Percentiles rank a stretch among this genome's conserved stretches.
Conservation (phyloP, 371 early-diverging fungal species). For the Mucor sp. region DNA sequence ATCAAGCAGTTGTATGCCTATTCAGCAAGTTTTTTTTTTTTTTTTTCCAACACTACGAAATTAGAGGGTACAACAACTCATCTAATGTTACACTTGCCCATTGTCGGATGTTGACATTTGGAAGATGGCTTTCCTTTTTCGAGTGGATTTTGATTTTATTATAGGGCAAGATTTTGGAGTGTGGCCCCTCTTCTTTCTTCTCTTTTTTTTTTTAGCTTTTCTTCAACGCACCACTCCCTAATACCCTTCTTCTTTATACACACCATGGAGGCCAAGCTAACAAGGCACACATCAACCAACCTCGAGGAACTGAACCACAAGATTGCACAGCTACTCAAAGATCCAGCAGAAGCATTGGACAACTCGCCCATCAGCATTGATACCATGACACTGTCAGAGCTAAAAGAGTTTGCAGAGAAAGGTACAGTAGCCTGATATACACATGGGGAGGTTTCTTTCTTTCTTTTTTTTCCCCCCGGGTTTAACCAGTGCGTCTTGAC, state of each 20-base stretch:
- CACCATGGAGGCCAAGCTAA: conserved; percentile 36
- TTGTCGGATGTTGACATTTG: conserved; percentile 5
- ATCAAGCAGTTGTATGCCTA: too few species aligned
- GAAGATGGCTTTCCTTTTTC: conserved; percentile 2
- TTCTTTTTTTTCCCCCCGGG: too few species aligned
- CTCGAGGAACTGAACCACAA: conserved; percentile 41
- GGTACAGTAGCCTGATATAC: too few species aligned
- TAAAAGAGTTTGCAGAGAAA: conserved; percentile 48
- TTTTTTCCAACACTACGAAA: too few species aligned
- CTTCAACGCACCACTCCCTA: neutral
- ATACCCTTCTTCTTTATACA: neutral
- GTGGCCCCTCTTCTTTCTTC: neutral
- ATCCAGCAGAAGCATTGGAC: conserved; percentile 33
- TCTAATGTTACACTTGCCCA: neutral
- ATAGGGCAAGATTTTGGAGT: too few species aligned
- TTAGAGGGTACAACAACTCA: too few species aligned
- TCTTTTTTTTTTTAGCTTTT: neutral
- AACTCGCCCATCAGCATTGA: conserved; percentile 39
- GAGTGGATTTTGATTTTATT: neutral
- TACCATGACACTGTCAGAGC: conserved; percentile 29
- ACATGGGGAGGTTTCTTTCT: too few species aligned
- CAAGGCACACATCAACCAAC: conserved; percentile 44
- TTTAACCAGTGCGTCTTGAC: neutral
- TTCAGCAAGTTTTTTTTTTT: too few species aligned
- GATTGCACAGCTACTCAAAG: conserved; percentile 36